phyloP scores from a whole-genome alignment of 1,139 yeast genomes.

The Blastobotrys raffinosifermentans region DNA sequence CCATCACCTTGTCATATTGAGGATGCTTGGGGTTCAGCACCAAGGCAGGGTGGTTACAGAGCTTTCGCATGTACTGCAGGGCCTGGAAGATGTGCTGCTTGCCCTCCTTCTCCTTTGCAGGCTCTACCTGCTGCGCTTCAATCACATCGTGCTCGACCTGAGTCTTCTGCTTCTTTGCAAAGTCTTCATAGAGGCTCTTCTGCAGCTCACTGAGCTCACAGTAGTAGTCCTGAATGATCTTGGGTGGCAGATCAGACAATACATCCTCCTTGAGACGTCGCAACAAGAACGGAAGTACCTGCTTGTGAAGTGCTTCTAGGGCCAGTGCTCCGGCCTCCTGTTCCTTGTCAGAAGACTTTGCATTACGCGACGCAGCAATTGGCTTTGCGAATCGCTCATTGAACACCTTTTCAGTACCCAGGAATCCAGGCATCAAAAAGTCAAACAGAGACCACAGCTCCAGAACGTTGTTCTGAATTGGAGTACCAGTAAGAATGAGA shows the following conservation, averaged over 20 bases:
- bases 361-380: constrained; percentile 87
- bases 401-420: constrained; percentile 91
- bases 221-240: constrained; percentile 95
- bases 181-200: constrained; percentile 78
- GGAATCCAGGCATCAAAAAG: constrained; percentile 96
- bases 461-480: constrained; percentile 93
- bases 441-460: constrained; percentile 98
- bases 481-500: constrained; percentile 90
- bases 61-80: constrained; percentile 91
- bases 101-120: constrained; percentile 42
- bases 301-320: constrained; percentile 90
- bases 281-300: constrained; percentile 91
- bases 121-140: constrained; percentile 23
- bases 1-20: constrained; percentile 59
- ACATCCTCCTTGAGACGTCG: constrained; percentile 97
- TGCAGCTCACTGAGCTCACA: constrained; percentile 93
- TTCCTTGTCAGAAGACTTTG: constrained; percentile 86
- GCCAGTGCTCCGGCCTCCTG: constrained; percentile 98
- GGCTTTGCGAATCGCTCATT: constrained; percentile 97
- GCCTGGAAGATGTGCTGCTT: constrained; percentile 97
- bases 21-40: constrained; percentile 88
- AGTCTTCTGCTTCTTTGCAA: constrained; percentile 80
- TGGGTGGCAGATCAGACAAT: constrained; percentile 92
- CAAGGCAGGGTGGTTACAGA: constrained; percentile 94
- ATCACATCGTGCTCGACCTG: constrained; percentile 61